phyloP scores from a whole-genome alignment of 768 basidiomycete species.

The Pholiota microspora region DNA sequence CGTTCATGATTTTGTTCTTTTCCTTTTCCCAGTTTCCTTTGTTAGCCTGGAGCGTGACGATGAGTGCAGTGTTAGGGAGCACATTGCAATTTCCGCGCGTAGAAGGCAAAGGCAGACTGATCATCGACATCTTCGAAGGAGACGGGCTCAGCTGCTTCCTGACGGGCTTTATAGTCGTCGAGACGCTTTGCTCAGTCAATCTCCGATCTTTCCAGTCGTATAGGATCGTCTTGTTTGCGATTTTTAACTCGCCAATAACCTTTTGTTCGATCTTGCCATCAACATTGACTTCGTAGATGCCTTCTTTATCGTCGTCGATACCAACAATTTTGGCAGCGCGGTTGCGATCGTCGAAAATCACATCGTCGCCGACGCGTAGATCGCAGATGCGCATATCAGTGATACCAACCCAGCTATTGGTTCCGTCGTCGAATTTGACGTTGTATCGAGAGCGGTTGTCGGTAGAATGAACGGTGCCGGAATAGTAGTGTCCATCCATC shows the following conservation, averaged over 20 bases:
- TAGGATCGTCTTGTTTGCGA: conserved; percentile 49
- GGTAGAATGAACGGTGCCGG: conserved; percentile 50
- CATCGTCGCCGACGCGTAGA: conserved; percentile 54
- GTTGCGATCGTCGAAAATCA: conserved; percentile 34
- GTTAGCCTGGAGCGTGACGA: conserved; percentile 49
- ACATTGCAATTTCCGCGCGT: conserved; percentile 29
- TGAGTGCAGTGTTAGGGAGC: conserved; percentile 52
- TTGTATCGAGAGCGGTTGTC: conserved; percentile 31
- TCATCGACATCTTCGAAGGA: conserved; percentile 46
- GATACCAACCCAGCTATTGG: conserved; percentile 42
- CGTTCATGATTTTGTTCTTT: conserved; percentile 39
- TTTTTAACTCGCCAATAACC: conserved; percentile 37
- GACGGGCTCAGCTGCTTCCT: conserved; percentile 37
- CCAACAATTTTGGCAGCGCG: conserved; percentile 32
- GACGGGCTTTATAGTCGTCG: conserved; percentile 38
- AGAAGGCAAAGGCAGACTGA: conserved; percentile 31
- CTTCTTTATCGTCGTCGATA: conserved; percentile 27
- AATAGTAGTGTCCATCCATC: conserved; percentile 55
- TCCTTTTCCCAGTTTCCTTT: conserved; percentile 35
- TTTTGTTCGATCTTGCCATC: conserved; percentile 38
- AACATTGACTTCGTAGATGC: conserved; percentile 33
- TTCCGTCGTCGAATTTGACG: conserved; percentile 69
- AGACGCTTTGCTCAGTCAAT: conserved; percentile 40
- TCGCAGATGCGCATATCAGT: conserved; percentile 53
- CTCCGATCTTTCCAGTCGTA: conserved; percentile 54